Evolutionary conservation across 768 basidiomycete genomes (phyloP).

Genomic region (Hygrocybe coccinea): DNA sequence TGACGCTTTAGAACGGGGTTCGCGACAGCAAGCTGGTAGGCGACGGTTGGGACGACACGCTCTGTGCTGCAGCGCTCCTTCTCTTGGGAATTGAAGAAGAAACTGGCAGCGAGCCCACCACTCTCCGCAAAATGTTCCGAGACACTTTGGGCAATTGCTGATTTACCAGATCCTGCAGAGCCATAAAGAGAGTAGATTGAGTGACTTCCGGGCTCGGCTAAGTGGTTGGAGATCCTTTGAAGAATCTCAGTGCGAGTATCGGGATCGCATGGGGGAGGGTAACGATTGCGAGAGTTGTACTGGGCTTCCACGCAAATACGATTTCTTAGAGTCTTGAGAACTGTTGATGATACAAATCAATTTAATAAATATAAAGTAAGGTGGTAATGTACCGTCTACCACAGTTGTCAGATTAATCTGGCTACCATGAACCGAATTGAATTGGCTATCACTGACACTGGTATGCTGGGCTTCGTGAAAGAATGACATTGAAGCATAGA

Average conservation of each 20-base stretch:
- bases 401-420: no score
- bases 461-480: no score
- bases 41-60: constrained; percentile 28
- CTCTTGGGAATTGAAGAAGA: constrained; percentile 32
- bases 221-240: constrained; percentile 8
- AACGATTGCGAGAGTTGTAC: constrained; percentile 9
- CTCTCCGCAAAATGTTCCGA: constrained; percentile 14
- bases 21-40: constrained; percentile 22
- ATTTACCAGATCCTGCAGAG: no score
- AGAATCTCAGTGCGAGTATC: constrained; percentile 13
- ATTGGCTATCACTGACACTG: no score
- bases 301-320: constrained; percentile 2
- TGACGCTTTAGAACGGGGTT: background rate
- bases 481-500: no score
- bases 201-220: background rate
- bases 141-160: constrained; percentile 23
- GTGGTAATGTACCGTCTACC: no score
- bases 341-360: background rate
- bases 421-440: no score
- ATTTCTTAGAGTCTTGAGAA: background rate
- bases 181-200: constrained; percentile 21
- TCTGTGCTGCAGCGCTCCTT: constrained; percentile 17
- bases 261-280: constrained; percentile 18
- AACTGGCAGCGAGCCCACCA: constrained; percentile 26
- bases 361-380: background rate